Evolutionary conservation across 257 asterid species (phyloP).

Genomic region (Solanum appendiculatum): DNA sequence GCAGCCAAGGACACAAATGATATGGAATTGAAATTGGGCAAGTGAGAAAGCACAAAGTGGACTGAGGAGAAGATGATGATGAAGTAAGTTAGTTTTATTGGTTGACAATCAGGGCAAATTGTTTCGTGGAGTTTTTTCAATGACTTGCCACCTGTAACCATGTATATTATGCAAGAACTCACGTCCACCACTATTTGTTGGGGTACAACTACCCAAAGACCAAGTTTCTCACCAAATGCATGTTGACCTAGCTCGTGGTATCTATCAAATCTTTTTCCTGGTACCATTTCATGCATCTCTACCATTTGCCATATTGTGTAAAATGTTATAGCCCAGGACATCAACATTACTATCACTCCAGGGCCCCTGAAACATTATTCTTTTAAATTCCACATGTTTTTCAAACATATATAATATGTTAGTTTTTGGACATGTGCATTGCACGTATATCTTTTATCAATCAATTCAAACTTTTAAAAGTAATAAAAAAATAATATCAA

Average conservation of each 20-base stretch:
- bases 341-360: slow-evolving; percentile 22
- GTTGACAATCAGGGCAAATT: slow-evolving; percentile 17
- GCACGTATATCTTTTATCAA: too few species aligned
- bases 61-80: slow-evolving; percentile 39
- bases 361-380: slow-evolving; percentile 20
- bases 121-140: slow-evolving; percentile 35
- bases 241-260: slow-evolving; percentile 72
- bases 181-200: slow-evolving; percentile 56
- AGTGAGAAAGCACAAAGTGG: slow-evolving; percentile 43
- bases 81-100: slow-evolving; percentile 37
- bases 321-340: slow-evolving; percentile 56
- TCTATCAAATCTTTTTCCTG: slow-evolving; percentile 66
- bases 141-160: slow-evolving; percentile 75
- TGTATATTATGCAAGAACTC: slow-evolving; percentile 54
- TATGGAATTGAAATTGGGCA: slow-evolving; percentile 63
- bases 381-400: too few species aligned
- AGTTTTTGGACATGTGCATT: too few species aligned
- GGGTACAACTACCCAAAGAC: slow-evolving; percentile 65
- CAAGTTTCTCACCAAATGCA: slow-evolving; percentile 60
- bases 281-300: slow-evolving; percentile 73
- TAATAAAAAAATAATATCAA: too few species aligned
- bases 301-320: slow-evolving; percentile 89
- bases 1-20: slow-evolving; percentile 47
- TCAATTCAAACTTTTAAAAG: too few species aligned
- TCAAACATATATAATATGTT: not conserved